These are phyloP conservation scores for Globisporangium spiculum DNA, from an alignment of 352 stramenopile genomes.

Conservation along the genomic window DNA sequence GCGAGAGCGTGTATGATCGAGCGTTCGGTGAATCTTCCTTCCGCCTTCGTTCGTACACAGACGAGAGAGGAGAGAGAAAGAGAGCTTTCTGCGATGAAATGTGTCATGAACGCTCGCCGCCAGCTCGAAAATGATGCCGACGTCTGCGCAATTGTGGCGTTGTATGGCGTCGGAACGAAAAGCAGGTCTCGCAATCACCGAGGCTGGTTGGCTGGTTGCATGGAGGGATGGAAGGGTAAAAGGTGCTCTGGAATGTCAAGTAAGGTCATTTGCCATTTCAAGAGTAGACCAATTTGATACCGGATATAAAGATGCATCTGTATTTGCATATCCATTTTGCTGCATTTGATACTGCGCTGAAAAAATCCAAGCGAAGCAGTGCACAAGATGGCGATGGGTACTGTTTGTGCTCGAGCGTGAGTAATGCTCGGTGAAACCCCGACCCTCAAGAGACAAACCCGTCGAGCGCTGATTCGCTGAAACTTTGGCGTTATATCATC, in stretches of 20 bases:
- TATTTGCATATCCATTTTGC: not conserved
- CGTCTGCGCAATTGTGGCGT: not conserved
- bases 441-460: conserved; percentile 9
- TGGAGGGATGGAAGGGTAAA: not conserved
- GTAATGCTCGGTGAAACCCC: not conserved
- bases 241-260: not conserved
- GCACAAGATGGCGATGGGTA: conserved; percentile 6
- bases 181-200: conserved; percentile 3
- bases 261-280: not conserved
- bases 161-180: conserved; percentile 6
- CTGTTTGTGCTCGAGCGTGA: conserved; percentile 8
- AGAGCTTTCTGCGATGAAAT: not conserved
- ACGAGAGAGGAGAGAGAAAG: not conserved
- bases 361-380: conserved; percentile 1
- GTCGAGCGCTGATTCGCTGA: conserved; percentile 1
- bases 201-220: not conserved
- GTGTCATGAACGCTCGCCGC: not conserved
- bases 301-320: not conserved
- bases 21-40: conserved; percentile 7
- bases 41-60: not conserved
- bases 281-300: not conserved
- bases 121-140: not conserved
- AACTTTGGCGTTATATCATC: not conserved
- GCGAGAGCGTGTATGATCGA: not conserved
- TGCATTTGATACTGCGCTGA: not conserved